These are phyloP conservation scores for Fusarium oxysporum DNA, from an alignment of 2,329 filamentous ascomycete species.

Conservation along the genomic window DNA sequence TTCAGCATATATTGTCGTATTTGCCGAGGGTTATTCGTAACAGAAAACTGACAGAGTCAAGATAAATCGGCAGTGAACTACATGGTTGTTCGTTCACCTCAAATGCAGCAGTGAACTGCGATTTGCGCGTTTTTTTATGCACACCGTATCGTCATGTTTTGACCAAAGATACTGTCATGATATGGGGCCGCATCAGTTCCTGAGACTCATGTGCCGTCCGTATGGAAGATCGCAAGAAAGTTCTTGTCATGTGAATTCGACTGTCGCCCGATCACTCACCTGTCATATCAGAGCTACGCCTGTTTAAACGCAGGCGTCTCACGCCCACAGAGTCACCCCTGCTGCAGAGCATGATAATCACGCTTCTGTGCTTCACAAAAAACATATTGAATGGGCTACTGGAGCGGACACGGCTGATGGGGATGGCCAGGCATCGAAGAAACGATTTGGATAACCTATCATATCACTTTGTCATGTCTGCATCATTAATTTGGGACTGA, in stretches of 20 bases:
- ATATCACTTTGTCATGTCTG: slow-evolving; percentile 10
- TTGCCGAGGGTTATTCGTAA: slow-evolving; percentile 6
- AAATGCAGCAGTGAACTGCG: background rate
- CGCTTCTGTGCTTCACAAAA: background rate
- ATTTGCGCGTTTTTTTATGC: background rate
- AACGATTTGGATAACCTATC: slow-evolving; percentile 11
- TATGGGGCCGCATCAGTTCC: slow-evolving; percentile 9
- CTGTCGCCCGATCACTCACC: slow-evolving; percentile 6
- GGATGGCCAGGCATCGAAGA: background rate
- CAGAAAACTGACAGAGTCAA: slow-evolving; percentile 8
- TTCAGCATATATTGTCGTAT: slow-evolving; percentile 1
- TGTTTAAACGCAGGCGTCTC: slow-evolving; percentile 7
- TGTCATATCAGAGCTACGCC: background rate
- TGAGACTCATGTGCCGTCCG: slow-evolving; percentile 9
- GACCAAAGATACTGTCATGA: background rate
- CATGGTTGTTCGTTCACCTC: background rate
- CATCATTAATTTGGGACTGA: slow-evolving; percentile 7
- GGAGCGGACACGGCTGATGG: background rate
- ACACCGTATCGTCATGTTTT: background rate
- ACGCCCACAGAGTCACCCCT: background rate
- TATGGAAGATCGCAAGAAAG: slow-evolving; percentile 30
- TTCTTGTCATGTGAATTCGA: slow-evolving; percentile 25
- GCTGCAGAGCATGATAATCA: slow-evolving; percentile 8
- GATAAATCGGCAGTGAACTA: slow-evolving; percentile 2
- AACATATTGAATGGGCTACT: background rate